A percentile compares a stretch with the other conserved stretches of the same genome.
Evolutionary conservation across 2,329 filamentous ascomycete genomes (phyloP).

Genomic region (Fusarium luffae): DNA sequence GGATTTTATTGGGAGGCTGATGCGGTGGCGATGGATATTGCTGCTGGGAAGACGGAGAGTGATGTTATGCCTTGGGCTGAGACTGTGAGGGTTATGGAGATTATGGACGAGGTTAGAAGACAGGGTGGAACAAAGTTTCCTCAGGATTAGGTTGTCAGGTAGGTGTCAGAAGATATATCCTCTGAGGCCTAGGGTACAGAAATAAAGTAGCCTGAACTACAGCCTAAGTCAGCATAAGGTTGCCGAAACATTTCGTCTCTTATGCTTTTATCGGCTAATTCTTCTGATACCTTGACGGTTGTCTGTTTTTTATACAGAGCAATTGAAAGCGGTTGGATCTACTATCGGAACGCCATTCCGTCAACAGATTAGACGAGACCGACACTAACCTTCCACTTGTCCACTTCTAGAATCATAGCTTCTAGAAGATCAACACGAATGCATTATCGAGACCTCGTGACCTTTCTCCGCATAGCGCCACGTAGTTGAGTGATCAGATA

Average conservation of each 20-base stretch:
- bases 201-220: too few relatives aligned
- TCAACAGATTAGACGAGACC: background rate
- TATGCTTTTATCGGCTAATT: too few relatives aligned
- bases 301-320: too few relatives aligned
- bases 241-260: too few relatives aligned
- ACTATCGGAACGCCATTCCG: conserved; percentile 33
- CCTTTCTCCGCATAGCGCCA: conserved; percentile 22
- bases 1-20: conserved; percentile 61
- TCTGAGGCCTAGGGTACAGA: too few relatives aligned
- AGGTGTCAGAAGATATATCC: too few relatives aligned
- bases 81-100: conserved; percentile 57
- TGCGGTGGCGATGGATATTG: conserved; percentile 55
- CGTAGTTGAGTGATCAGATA: background rate
- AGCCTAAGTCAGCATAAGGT: too few relatives aligned
- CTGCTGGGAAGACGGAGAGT: conserved; percentile 52
- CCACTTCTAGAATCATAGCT: background rate
- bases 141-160: conserved; percentile 35
- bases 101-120: conserved; percentile 59
- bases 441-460: conserved; percentile 30
- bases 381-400: conserved; percentile 5
- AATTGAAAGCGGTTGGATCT: too few relatives aligned
- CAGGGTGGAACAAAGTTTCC: conserved; percentile 49
- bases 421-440: conserved; percentile 18
- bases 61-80: conserved; percentile 58
- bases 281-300: too few relatives aligned